A percentile compares a stretch with the other conserved stretches of the same genome.
These are phyloP conservation scores for Colletotrichum agaves DNA, from an alignment of 2,329 filamentous ascomycete genomes.

Conservation along the genomic window DNA sequence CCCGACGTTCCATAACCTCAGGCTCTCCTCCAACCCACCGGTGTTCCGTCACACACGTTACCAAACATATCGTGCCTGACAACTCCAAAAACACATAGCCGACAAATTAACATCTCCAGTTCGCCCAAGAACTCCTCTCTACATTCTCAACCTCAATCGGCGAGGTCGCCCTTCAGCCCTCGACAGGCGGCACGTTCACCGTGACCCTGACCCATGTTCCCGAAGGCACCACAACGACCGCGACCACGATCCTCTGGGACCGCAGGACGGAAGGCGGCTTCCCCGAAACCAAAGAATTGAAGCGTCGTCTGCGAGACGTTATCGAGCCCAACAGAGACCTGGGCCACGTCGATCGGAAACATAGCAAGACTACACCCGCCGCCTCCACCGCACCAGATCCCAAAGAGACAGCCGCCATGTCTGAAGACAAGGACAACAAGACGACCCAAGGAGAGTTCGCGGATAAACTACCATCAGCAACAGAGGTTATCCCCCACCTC, in stretches of 20 bases:
- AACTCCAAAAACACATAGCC: too few species aligned
- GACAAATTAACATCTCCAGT: slow-evolving; percentile 61
- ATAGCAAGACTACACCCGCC: slow-evolving; percentile 39
- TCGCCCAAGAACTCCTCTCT: slow-evolving; percentile 92
- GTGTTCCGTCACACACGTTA: too few species aligned
- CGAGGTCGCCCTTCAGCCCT: slow-evolving; percentile 87
- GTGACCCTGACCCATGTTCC: slow-evolving; percentile 68
- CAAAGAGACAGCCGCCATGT: neutral
- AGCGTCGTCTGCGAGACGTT: slow-evolving; percentile 83
- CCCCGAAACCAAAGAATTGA: slow-evolving; percentile 92
- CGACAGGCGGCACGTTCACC: slow-evolving; percentile 85
- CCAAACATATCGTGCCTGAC: too few species aligned
- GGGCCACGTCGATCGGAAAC: slow-evolving; percentile 79
- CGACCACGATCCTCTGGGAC: slow-evolving; percentile 81
- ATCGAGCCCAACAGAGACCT: slow-evolving; percentile 82
- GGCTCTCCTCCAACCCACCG: neutral
- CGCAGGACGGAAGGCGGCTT: slow-evolving; percentile 88
- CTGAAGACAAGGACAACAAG: neutral
- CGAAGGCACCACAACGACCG: slow-evolving; percentile 42
- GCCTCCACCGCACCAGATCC: neutral
- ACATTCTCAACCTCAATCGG: slow-evolving; percentile 88
- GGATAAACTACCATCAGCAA: slow-evolving; percentile 12
- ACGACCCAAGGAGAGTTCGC: neutral
- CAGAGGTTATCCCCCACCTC: slow-evolving; percentile 22
- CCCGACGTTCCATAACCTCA: neutral